Conservation (phyloP, 345 rosid genomes). For the Fremontodendron californicum region DNA sequence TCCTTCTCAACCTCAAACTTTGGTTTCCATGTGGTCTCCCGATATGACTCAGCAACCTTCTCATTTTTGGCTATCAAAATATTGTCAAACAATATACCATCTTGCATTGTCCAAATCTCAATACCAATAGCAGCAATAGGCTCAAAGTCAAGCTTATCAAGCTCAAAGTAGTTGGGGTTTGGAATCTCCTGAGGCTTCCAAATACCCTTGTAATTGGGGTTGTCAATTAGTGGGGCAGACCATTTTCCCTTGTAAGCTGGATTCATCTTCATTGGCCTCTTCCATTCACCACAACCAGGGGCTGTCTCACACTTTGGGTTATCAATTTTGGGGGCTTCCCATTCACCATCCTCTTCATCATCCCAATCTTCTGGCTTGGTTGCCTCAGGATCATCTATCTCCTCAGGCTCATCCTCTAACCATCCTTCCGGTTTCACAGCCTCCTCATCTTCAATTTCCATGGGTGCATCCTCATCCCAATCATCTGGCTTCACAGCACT, state of each 20-base stretch:
- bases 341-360: conserved; percentile 91
- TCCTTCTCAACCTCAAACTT: conserved; percentile 69
- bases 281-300: conserved; percentile 91
- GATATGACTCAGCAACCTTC: conserved; percentile 50
- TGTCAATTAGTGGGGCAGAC: conserved; percentile 70
- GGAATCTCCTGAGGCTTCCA: conserved; percentile 85
- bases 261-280: conserved; percentile 71
- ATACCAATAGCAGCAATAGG: conserved; percentile 82
- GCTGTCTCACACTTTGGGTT: conserved; percentile 71
- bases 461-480: conserved; percentile 90
- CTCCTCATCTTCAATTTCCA: conserved; percentile 76
- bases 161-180: conserved; percentile 72
- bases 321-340: conserved; percentile 83
- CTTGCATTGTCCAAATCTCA: conserved; percentile 95
- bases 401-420: conserved; percentile 88
- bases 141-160: conserved; percentile 61
- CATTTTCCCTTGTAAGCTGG: conserved; percentile 90
- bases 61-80: conserved; percentile 63
- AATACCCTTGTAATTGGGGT: conserved; percentile 79
- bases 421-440: conserved; percentile 90
- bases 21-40: conserved; percentile 58
- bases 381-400: conserved; percentile 81
- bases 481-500: conserved; percentile 72
- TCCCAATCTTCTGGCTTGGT: conserved; percentile 91
- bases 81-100: conserved; percentile 76